Evolutionary conservation across 2,329 filamentous ascomycete genomes (phyloP).

Genomic region (Aspergillus versicolor): DNA sequence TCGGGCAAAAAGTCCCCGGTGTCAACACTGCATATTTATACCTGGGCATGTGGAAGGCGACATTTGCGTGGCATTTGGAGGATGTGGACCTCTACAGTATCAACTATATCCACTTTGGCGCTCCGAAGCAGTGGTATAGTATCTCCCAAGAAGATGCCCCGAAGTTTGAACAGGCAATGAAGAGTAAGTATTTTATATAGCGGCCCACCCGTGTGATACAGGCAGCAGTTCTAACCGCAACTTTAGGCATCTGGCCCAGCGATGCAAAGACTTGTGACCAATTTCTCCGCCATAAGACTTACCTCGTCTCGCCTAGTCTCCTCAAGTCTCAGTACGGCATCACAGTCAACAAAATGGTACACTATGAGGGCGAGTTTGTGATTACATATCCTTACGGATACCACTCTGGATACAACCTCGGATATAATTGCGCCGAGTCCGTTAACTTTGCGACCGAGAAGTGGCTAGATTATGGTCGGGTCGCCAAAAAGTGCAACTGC

Average conservation of each 20-base stretch:
- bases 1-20: conserved; percentile 92
- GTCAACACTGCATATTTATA: conserved; percentile 98
- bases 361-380: conserved; percentile 95
- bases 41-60: conserved; percentile 99
- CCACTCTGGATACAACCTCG: conserved; percentile 95
- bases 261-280: conserved; percentile 96
- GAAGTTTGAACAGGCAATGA: conserved; percentile 93
- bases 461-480: conserved; percentile 92
- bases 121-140: conserved; percentile 99
- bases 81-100: conserved; percentile 99
- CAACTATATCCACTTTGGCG: conserved; percentile 98
- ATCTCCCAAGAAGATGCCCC: conserved; percentile 94
- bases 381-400: conserved; percentile 99
- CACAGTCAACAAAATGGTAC: conserved; percentile 92
- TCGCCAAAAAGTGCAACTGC: conserved; percentile 95
- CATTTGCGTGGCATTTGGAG: conserved; percentile 98
- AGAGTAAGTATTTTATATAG: conserved; percentile 48
- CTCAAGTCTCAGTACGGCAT: conserved; percentile 88
- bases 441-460: conserved; percentile 97
- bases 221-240: conserved; percentile 3
- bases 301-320: conserved; percentile 88
- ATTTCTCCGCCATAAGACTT: conserved; percentile 96
- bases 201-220: neutral
- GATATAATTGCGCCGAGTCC: conserved; percentile 97
- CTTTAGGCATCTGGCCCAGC: conserved; percentile 72